Conservation (phyloP, 352 stramenopile genomes). For the Globisporangium cederbergense region DNA sequence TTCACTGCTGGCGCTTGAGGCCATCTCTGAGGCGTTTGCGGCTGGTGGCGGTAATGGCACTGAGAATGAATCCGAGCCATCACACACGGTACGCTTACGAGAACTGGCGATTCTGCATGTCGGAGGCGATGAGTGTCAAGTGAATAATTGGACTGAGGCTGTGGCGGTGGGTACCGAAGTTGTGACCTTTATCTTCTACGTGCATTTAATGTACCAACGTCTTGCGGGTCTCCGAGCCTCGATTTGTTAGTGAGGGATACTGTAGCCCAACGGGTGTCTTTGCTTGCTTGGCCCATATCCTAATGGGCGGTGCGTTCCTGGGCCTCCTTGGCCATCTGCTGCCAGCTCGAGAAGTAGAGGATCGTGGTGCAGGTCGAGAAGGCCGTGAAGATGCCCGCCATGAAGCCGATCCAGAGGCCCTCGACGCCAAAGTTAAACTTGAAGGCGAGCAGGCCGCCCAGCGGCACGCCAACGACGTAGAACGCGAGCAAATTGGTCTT, state of each 20-base stretch:
- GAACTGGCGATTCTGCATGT: background rate
- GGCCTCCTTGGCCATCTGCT: slow-evolving; percentile 21
- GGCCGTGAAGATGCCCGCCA: slow-evolving; percentile 35
- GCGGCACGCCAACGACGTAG: slow-evolving; percentile 69
- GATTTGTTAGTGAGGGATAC: too few relatives aligned
- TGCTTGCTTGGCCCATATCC: background rate
- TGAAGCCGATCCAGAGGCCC: slow-evolving; percentile 81
- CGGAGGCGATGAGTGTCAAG: background rate
- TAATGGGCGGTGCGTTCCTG: slow-evolving; percentile 22
- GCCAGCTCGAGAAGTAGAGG: slow-evolving; percentile 23
- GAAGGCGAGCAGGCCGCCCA: slow-evolving; percentile 60
- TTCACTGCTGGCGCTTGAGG: slow-evolving; percentile 62
- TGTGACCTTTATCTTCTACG: background rate
- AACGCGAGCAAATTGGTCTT: slow-evolving; percentile 69
- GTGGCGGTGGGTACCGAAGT: background rate
- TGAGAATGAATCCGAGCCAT: background rate
- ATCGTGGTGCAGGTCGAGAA: slow-evolving; percentile 15
- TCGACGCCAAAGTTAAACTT: slow-evolving; percentile 38
- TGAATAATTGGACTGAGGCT: background rate
- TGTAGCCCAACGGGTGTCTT: background rate
- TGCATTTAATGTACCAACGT: background rate
- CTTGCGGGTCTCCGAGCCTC: background rate
- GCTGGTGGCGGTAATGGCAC: background rate
- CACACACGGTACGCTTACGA: background rate
- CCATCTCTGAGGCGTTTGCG: slow-evolving; percentile 63